A percentile compares a stretch with the other conserved stretches of the same genome.
Conservation (phyloP, 306 rosid species). For the Prosopis cineraria region DNA sequence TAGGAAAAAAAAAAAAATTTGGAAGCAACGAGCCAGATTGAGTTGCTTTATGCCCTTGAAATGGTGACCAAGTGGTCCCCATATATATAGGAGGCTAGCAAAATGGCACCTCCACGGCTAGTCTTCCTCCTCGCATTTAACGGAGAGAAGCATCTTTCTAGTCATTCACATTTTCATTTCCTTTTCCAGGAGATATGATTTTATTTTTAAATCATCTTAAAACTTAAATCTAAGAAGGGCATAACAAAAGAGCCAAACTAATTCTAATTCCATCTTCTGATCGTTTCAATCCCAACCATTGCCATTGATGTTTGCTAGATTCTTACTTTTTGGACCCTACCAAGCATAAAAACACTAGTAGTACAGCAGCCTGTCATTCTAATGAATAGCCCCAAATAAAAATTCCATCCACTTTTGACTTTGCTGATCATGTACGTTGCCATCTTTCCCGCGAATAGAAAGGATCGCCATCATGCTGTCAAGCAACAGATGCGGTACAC, state of each 20-base stretch:
- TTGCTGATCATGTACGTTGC: constrained; percentile 23
- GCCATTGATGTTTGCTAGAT: background rate
- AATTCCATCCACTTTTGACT: constrained; percentile 35
- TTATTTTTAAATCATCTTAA: constrained; percentile 23
- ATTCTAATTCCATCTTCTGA: too few species aligned
- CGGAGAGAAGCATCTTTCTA: constrained; percentile 1
- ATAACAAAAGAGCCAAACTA: background rate
- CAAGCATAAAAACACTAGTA: constrained; percentile 26
- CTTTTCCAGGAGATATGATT: background rate
- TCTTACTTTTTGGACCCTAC: constrained; percentile 23
- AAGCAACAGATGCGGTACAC: constrained; percentile 18
- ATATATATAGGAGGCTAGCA: constrained; percentile 23
- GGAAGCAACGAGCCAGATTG: constrained; percentile 14
- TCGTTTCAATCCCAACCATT: constrained; percentile 1
- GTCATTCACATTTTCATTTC: constrained; percentile 2
- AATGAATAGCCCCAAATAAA: constrained; percentile 35
- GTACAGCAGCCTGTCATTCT: constrained; percentile 45
- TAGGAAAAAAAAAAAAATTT: background rate
- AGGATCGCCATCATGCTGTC: constrained; percentile 39
- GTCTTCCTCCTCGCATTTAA: constrained; percentile 23
- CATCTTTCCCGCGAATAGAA: constrained; percentile 19
- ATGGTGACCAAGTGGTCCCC: constrained; percentile 44
- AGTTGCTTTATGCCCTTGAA: constrained; percentile 19
- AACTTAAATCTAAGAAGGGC: background rate
- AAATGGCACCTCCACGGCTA: constrained; percentile 20